phyloP scores from a whole-genome alignment of 106 monocot genomes.

The Ottelia alismoides region DNA sequence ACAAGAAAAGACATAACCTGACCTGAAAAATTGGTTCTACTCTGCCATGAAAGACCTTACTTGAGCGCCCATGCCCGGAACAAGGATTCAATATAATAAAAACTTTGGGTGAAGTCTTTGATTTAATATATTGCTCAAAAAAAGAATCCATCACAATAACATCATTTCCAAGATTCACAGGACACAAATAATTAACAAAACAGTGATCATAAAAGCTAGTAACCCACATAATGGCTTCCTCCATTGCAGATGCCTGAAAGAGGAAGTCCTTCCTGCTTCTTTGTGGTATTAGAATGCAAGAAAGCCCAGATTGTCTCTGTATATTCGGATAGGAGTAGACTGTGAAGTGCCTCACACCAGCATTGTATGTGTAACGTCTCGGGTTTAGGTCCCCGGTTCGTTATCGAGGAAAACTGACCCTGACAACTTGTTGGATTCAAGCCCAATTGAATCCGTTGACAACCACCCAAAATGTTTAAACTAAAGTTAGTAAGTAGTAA shows the following conservation, averaged over 20 bases:
- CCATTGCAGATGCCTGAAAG: neutral
- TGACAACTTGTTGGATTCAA: too few species aligned
- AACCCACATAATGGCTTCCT: conserved; percentile 1
- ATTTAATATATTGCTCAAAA: neutral
- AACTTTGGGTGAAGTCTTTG: neutral
- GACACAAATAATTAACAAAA: neutral
- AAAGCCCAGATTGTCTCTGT: neutral
- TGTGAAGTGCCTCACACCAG: neutral
- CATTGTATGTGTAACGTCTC: too few species aligned
- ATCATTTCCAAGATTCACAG: neutral
- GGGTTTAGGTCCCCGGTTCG: too few species aligned
- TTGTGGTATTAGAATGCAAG: neutral
- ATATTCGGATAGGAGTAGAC: neutral
- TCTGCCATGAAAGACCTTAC: conserved; percentile 1
- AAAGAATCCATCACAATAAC: neutral
- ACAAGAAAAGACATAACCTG: too few species aligned
- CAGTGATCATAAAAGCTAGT: conserved; percentile 1
- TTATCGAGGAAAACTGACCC: too few species aligned
- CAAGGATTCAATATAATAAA: neutral
- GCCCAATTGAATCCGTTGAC: too few species aligned
- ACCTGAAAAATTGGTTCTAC: conserved; percentile 1
- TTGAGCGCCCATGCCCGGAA: conserved; percentile 1
- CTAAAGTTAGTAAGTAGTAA: too few species aligned
- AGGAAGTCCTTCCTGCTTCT: neutral
- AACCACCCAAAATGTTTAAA: too few species aligned